Base-by-base conservation (phyloP, 1,284 basidiomycete genomes). In the Erythrobasidium hasegawianum region DNA sequence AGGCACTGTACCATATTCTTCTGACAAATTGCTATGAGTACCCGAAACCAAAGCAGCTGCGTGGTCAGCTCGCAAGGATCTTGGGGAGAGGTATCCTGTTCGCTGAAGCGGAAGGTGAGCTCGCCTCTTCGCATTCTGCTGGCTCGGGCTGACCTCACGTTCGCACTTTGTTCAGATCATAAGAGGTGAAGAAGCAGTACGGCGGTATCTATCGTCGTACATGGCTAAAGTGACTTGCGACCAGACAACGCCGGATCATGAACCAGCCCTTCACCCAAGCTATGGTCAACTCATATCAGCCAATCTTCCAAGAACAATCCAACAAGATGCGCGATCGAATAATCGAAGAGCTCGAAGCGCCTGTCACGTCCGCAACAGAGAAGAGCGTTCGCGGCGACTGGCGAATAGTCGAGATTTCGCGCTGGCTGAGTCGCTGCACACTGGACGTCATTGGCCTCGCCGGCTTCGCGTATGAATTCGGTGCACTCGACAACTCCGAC, bases 361-460 rank as follows among this genome's bases (percentile, higher is more conserved):
- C 29, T 27, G 27, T 33, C n/a, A 16, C 22, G 27, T 8, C 55
- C 39, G 27, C 3, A 9, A 38, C 27, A 16, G 39, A 33, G 13
- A 39, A 57, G 18, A 41, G 24, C n/a, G 14, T 24, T 14, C 27
- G 24, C 8, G 56, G 45, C 38, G 55, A 40, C n/a, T 49, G 20
- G 10, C 33, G 26, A 7, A 45, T 52, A n/a, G n/a, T 87, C 45
- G 86, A 89, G 69, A 82, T 83, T 16, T 77, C 86, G 60, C 73
- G 78, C 20, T 86, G 83, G 82, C 80, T 88, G 10, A 82, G 81
- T 1, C 82, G 83, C 39, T 82, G 85, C 8, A 86, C 86, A 1
- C 79, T 89, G 16, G 87, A 88, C 71, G 81, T 86, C 47, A 87
- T 90, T 61, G 86, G 86, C 3, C 79, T 85, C 49, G 85, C 87